These are phyloP conservation scores for Colletotrichum tropicicola DNA, from an alignment of 2,329 filamentous ascomycete species.

Conservation along the genomic window DNA sequence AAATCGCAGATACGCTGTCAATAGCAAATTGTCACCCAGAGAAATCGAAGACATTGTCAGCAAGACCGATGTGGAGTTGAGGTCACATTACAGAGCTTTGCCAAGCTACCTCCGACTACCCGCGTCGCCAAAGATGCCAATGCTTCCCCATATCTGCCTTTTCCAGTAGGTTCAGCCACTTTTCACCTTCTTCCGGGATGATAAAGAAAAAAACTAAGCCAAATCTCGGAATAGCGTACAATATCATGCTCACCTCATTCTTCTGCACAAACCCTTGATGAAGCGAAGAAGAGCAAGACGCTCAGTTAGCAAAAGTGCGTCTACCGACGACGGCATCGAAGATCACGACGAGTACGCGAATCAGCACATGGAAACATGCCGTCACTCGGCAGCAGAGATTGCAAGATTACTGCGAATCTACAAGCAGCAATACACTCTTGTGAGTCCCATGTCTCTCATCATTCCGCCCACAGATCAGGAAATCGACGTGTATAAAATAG, in stretches of 20 bases:
- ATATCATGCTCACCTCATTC: conserved; percentile 33
- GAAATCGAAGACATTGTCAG: conserved; percentile 29
- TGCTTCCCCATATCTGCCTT: conserved; percentile 35
- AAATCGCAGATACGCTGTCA: background rate
- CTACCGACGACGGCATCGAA: background rate
- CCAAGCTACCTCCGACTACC: conserved; percentile 31
- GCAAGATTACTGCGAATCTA: conserved; percentile 31
- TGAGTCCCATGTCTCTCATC: background rate
- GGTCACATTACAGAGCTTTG: conserved; percentile 28
- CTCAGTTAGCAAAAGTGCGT: background rate
- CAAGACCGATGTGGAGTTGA: conserved; percentile 30
- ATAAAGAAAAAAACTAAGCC: background rate
- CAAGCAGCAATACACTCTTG: conserved; percentile 34
- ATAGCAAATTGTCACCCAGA: conserved; percentile 9
- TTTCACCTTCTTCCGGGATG: background rate
- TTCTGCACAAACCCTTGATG: conserved; percentile 34
- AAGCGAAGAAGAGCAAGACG: background rate
- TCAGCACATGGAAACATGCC: conserved; percentile 31
- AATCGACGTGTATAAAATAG: no score
- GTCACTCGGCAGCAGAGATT: conserved; percentile 33
- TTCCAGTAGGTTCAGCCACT: conserved; percentile 32
- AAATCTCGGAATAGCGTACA: conserved; percentile 32
- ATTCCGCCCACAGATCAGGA: background rate
- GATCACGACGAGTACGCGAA: background rate
- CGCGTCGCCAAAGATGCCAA: conserved; percentile 17